Conservation (phyloP, 208 protist genomes). For the Tritrichomonas musculus region DNA sequence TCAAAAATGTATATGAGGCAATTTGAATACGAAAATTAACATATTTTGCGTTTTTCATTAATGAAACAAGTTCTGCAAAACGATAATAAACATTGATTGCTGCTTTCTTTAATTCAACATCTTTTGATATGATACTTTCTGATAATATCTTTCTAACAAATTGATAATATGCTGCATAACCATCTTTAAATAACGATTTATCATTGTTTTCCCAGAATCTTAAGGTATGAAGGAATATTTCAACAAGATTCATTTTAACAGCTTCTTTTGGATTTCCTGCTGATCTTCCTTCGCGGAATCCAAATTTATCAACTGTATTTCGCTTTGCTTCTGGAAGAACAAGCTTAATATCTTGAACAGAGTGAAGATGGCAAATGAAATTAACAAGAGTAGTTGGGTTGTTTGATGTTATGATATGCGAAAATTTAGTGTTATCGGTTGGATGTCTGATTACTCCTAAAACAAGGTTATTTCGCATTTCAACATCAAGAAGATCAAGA, state of each 20-base stretch:
- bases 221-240: neutral
- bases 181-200: neutral
- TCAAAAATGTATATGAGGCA: neutral
- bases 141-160: neutral
- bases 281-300: neutral
- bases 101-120: neutral
- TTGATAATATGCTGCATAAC: no score
- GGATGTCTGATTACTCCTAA: neutral
- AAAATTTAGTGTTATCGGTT: slow-evolving; percentile 1
- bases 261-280: neutral
- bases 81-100: neutral
- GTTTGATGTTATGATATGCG: neutral
- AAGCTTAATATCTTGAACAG: neutral
- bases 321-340: slow-evolving; percentile 10
- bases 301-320: neutral
- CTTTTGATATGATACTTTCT: neutral
- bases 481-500: neutral
- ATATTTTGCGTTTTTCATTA: neutral
- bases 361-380: neutral
- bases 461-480: neutral
- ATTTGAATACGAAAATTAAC: neutral
- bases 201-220: neutral
- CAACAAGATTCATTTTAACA: neutral
- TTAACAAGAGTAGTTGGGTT: neutral
- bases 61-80: neutral